Conservation (phyloP, 805 yeast genomes). For the Clavispora carvajalis region DNA sequence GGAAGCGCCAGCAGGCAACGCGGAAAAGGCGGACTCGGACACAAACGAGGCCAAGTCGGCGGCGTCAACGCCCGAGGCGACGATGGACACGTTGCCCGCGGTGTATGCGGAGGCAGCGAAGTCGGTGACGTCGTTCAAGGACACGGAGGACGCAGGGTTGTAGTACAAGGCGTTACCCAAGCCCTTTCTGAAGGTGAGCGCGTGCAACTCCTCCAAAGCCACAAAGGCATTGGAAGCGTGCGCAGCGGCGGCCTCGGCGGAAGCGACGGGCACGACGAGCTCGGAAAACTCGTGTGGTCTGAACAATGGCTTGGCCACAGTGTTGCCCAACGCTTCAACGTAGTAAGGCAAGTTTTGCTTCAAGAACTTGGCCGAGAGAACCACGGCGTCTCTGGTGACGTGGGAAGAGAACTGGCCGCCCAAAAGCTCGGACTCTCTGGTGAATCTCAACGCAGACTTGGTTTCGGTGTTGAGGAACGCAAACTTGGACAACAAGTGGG, state of each 20-base stretch:
- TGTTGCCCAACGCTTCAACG: constrained; percentile 78
- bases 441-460: constrained; percentile 86
- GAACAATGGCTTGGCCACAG: constrained; percentile 63
- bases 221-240: constrained; percentile 45
- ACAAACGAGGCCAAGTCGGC: constrained; percentile 66
- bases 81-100: constrained; percentile 63
- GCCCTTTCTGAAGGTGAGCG: constrained; percentile 78
- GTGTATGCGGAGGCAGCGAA: constrained; percentile 68
- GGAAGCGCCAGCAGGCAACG: constrained; percentile 58
- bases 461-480: constrained; percentile 76
- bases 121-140: constrained; percentile 59
- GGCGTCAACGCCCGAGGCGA: constrained; percentile 69
- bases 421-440: constrained; percentile 89
- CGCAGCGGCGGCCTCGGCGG: constrained; percentile 55
- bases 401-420: constrained; percentile 74
- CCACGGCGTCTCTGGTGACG: constrained; percentile 80
- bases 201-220: constrained; percentile 76
- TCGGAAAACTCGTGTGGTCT: constrained; percentile 82
- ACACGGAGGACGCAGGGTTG: constrained; percentile 52
- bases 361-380: constrained; percentile 76
- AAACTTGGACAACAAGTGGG: constrained; percentile 81
- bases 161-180: constrained; percentile 79
- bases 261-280: constrained; percentile 74
- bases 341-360: constrained; percentile 87
- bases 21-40: constrained; percentile 57